A percentile compares a stretch with the other conserved stretches of the same genome.
These are phyloP conservation scores for Lactifluus rugatus DNA, from an alignment of 768 basidiomycete species.

Conservation along the genomic window DNA sequence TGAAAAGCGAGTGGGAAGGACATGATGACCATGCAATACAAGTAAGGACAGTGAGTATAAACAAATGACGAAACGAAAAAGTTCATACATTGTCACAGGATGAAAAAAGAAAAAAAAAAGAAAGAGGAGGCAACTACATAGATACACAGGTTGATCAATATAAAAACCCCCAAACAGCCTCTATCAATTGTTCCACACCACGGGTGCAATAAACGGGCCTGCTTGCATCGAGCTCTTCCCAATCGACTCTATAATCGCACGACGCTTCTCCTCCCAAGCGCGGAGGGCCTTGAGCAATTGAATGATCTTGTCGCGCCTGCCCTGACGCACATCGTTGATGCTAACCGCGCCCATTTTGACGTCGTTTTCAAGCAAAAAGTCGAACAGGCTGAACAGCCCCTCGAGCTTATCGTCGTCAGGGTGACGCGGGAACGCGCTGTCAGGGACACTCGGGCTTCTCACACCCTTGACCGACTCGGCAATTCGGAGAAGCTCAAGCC, in stretches of 20 bases:
- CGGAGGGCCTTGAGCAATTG: slow-evolving; percentile 71
- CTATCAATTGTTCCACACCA: background rate
- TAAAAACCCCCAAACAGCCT: no score
- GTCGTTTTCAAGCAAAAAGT: slow-evolving; percentile 86
- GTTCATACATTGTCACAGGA: background rate
- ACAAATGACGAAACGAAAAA: background rate
- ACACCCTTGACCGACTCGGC: slow-evolving; percentile 71
- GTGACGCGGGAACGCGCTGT: slow-evolving; percentile 64
- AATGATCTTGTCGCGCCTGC: slow-evolving; percentile 70
- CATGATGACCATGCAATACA: background rate
- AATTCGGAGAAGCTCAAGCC: slow-evolving; percentile 73
- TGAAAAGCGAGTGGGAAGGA: background rate
- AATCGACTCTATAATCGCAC: slow-evolving; percentile 43
- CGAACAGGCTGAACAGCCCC: slow-evolving; percentile 82
- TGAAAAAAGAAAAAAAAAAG: background rate
- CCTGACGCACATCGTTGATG: slow-evolving; percentile 85
- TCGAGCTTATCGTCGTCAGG: slow-evolving; percentile 72
- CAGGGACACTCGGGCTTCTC: slow-evolving; percentile 61
- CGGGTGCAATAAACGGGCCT: slow-evolving; percentile 23
- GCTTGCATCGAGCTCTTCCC: slow-evolving; percentile 27
- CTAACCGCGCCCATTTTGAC: slow-evolving; percentile 86
- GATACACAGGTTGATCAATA: no score
- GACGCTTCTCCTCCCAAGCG: slow-evolving; percentile 71
- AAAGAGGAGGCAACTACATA: background rate
- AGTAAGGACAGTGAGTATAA: background rate